Conservation (phyloP, 805 yeast species). For the Barnettozyma sp. region DNA sequence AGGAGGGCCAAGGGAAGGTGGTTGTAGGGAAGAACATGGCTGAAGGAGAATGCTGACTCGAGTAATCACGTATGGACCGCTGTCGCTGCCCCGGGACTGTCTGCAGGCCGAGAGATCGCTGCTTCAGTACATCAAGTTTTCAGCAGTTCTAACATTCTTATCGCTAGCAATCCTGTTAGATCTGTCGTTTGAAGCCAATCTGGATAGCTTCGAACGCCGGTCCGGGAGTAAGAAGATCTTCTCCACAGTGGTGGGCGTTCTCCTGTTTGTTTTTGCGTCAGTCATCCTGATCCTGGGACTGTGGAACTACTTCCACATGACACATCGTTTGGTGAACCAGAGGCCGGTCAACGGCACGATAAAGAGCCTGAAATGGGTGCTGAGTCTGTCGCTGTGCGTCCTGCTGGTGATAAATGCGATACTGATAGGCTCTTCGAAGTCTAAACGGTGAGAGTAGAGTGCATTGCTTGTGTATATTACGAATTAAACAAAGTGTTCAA, state of each 20-base stretch:
- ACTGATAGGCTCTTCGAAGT: background rate
- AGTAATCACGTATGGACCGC: background rate
- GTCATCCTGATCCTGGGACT: constrained; percentile 13
- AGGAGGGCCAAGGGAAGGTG: too few species aligned
- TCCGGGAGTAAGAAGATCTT: constrained; percentile 5
- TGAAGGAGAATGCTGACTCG: background rate
- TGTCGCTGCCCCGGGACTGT: constrained; percentile 24
- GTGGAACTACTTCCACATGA: constrained; percentile 19
- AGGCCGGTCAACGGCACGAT: constrained; percentile 11
- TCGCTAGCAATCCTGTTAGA: constrained; percentile 20
- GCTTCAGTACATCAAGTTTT: constrained; percentile 19
- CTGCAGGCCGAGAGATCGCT: constrained; percentile 24
- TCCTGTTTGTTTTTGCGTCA: constrained; percentile 12
- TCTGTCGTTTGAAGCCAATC: constrained; percentile 9
- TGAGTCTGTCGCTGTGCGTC: constrained; percentile 1
- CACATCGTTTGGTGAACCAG: constrained; percentile 15
- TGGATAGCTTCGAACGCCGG: too few species aligned
- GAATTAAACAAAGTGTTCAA: constrained; percentile 43
- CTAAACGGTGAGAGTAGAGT: background rate
- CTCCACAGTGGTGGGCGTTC: constrained; percentile 11
- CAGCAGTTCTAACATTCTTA: constrained; percentile 15
- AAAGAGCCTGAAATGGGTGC: constrained; percentile 12
- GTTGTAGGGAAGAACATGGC: too few species aligned
- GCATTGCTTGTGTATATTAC: background rate
- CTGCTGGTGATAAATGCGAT: constrained; percentile 5